phyloP scores from a whole-genome alignment of 2,329 filamentous ascomycete genomes.

The Paecilomyces niveus region DNA sequence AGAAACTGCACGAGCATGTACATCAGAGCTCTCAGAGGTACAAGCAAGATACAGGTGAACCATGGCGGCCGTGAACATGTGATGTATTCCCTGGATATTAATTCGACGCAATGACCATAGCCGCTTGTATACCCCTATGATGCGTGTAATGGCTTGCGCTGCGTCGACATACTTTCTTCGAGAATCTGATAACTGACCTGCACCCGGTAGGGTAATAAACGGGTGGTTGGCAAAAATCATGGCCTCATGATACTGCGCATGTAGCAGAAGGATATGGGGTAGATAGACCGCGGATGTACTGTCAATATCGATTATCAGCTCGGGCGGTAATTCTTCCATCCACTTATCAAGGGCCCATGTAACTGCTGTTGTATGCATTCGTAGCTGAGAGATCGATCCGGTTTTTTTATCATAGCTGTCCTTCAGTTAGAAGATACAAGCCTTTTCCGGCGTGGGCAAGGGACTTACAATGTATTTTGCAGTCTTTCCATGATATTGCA shows the following conservation, averaged over 20 bases:
- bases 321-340: conserved; percentile 5
- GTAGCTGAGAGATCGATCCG: conserved; percentile 7
- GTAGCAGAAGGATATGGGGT: conserved; percentile 11
- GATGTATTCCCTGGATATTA: conserved; percentile 11
- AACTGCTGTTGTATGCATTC: conserved; percentile 4
- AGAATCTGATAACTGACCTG: conserved; percentile 1
- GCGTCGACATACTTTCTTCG: conserved; percentile 7
- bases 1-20: conserved; percentile 4
- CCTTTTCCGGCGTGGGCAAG: background rate
- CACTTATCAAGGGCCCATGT: conserved; percentile 7
- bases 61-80: conserved; percentile 11
- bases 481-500: conserved; percentile 8
- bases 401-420: conserved; percentile 6
- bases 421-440: background rate
- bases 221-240: conserved; percentile 13
- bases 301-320: conserved; percentile 3
- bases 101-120: conserved; percentile 10
- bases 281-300: conserved; percentile 6
- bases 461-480: conserved; percentile 10
- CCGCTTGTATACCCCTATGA: conserved; percentile 6
- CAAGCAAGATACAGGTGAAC: conserved; percentile 11
- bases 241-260: conserved; percentile 10
- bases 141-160: conserved; percentile 4
- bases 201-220: conserved; percentile 8
- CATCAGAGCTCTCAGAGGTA: conserved; percentile 3